Evolutionary conservation across 192 early-diverging fungal species (phyloP), one percentile per base, ranked within the genome.

Genomic region (Obelidium mucronatum): DNA sequence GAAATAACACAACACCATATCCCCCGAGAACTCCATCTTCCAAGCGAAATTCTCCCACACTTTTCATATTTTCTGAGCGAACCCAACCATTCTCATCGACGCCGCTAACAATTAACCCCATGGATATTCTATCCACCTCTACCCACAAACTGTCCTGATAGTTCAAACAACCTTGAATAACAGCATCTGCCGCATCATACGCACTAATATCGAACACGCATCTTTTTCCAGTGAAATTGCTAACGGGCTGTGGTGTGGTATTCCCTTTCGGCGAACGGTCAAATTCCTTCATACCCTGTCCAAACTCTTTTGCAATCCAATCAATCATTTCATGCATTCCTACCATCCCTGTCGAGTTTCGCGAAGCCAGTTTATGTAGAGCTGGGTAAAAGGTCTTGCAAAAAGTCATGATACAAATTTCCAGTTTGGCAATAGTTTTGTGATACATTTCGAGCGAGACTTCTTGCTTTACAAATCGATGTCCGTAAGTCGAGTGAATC

Each of bases 271-370:
- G 19, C 30, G 39, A 35, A 40, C 67, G 15, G 15, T 58, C 54
- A n/a, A 55, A 58, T 6, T 19, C 36, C 52, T n/a, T 19, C 61
- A 42, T 52, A 2, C 69, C 69, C 19, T 52, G 61, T 22, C 58
- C 60, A 44, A 52, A 62, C 73, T 75, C 58, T 19, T 61, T 6
- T 34, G 78, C 34, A 1, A 82, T 24, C 58, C 75, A 78, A 11
- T 78, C 63, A 19, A 79, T 58, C 19, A 82, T 51, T 31, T 64
- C 73, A 37, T 76, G 76, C 56, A 82, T 31, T 2, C 81, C 81
- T 26, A 75, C 42, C 5, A 48, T 40, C 1, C 76, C 76, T 11
- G 61, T 56, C 39, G 28, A 24, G 36, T 40, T 34, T 15, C 64
- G 19, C 36, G 39, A 59, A 4, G 77, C n/a, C 4, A 82, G 70